Percentiles rank a stretch among this genome's conserved stretches.
These are phyloP conservation scores for Meyerozyma elateridarum DNA, from an alignment of 1,139 yeast genomes.

Conservation along the genomic window DNA sequence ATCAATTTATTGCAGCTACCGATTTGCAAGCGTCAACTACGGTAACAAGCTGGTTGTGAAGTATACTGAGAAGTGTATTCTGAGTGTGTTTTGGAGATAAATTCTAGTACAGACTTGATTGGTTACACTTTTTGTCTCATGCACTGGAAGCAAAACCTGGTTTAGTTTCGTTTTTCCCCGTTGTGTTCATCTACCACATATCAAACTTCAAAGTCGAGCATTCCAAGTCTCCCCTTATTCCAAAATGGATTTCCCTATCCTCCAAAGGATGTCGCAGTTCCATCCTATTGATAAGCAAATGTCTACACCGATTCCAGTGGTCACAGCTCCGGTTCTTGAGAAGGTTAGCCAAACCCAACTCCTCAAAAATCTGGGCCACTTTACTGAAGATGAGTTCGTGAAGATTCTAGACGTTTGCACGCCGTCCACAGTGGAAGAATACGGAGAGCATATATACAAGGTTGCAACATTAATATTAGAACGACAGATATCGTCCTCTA, in stretches of 20 bases:
- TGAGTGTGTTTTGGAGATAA: too few species aligned
- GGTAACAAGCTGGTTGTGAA: too few species aligned
- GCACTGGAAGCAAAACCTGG: too few species aligned
- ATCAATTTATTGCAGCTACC: slow-evolving; percentile 2
- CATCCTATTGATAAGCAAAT: not conserved
- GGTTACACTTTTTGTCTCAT: too few species aligned
- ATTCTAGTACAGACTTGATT: too few species aligned
- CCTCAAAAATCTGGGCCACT: slow-evolving; percentile 6
- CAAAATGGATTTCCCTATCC: slow-evolving; percentile 2
- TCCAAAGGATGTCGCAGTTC: slow-evolving; percentile 1
- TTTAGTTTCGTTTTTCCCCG: too few species aligned
- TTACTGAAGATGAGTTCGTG: slow-evolving; percentile 24
- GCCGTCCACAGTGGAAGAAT: slow-evolving; percentile 33
- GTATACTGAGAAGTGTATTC: too few species aligned
- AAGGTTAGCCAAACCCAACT: not conserved
- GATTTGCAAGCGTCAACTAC: too few species aligned
- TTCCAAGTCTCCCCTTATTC: too few species aligned
- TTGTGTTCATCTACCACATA: too few species aligned
- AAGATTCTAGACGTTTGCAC: slow-evolving; percentile 23
- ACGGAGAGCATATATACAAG: slow-evolving; percentile 35
- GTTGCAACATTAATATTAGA: slow-evolving; percentile 26
- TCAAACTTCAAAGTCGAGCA: too few species aligned
- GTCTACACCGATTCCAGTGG: not conserved
- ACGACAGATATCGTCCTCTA: slow-evolving; percentile 9
- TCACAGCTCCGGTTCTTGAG: not conserved